These are phyloP conservation scores for Hypomontagnella submonticulosa DNA, from an alignment of 495 filamentous ascomycete species.

Conservation along the genomic window DNA sequence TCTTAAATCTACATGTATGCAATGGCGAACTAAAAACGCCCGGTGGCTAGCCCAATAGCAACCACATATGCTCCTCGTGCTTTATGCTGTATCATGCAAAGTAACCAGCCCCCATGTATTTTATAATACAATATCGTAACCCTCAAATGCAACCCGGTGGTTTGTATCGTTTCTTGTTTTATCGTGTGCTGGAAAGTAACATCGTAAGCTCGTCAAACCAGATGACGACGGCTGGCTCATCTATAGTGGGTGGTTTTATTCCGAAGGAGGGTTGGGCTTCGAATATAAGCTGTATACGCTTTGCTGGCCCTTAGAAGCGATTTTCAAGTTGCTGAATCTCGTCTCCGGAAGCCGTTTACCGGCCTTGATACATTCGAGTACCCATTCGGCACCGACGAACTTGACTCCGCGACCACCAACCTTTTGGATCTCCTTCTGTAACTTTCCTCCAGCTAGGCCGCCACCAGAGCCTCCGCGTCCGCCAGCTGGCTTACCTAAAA, in stretches of 20 bases:
- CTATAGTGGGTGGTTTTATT: slow-evolving; percentile 6
- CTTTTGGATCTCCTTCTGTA: slow-evolving; percentile 80
- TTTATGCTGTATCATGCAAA: slow-evolving; percentile 41
- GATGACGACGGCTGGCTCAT: slow-evolving; percentile 17
- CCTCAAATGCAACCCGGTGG: slow-evolving; percentile 31
- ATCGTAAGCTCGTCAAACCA: slow-evolving; percentile 18
- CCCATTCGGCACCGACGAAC: slow-evolving; percentile 88
- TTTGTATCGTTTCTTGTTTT: not conserved
- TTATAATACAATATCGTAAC: slow-evolving; percentile 36
- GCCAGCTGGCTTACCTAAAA: slow-evolving; percentile 71
- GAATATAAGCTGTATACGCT: slow-evolving; percentile 68
- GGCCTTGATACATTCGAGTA: slow-evolving; percentile 79
- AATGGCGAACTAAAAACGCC: slow-evolving; percentile 25
- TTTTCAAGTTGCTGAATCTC: slow-evolving; percentile 69
- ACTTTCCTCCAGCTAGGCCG: slow-evolving; percentile 80
- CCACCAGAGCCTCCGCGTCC: slow-evolving; percentile 70
- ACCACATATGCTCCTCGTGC: slow-evolving; percentile 29
- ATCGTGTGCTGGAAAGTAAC: slow-evolving; percentile 7
- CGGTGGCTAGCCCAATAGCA: slow-evolving; percentile 15
- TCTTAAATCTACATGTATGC: slow-evolving; percentile 19
- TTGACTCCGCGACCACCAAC: slow-evolving; percentile 75
- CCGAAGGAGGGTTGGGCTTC: slow-evolving; percentile 20
- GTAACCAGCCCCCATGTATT: slow-evolving; percentile 37
- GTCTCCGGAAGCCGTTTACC: slow-evolving; percentile 80
- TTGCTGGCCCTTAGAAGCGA: slow-evolving; percentile 69